These are phyloP conservation scores for Boletus rubroflammeus DNA, from an alignment of 768 basidiomycete genomes.

Conservation along the genomic window DNA sequence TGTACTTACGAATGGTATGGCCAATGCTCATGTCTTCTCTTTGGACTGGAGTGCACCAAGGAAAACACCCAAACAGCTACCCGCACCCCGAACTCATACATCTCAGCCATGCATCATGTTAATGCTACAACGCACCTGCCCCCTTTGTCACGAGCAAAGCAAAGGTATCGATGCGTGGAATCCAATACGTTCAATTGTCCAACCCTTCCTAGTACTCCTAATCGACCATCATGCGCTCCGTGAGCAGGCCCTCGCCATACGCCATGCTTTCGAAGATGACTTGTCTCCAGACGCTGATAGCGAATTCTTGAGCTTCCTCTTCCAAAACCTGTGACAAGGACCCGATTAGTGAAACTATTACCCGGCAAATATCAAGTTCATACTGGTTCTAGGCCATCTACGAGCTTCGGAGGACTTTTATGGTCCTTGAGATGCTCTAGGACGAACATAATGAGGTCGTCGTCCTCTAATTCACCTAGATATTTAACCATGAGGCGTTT, in stretches of 20 bases:
- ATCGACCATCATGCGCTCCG: slow-evolving; percentile 81
- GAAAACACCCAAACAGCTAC: slow-evolving; percentile 19
- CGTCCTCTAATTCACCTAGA: slow-evolving; percentile 89
- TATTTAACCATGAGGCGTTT: slow-evolving; percentile 82
- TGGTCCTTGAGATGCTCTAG: slow-evolving; percentile 91
- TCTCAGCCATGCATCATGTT: slow-evolving; percentile 38
- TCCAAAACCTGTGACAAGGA: slow-evolving; percentile 67
- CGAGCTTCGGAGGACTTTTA: slow-evolving; percentile 77
- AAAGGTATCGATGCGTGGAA: slow-evolving; percentile 24
- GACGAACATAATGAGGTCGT: slow-evolving; percentile 91
- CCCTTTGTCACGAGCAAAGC: slow-evolving; percentile 31
- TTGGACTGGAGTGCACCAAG: slow-evolving; percentile 13
- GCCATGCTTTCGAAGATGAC: slow-evolving; percentile 95
- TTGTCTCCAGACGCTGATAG: slow-evolving; percentile 83
- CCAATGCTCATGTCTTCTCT: slow-evolving; percentile 22
- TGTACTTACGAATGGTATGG: slow-evolving; percentile 51
- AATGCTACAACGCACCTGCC: slow-evolving; percentile 65
- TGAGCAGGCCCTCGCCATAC: slow-evolving; percentile 83
- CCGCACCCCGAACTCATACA: slow-evolving; percentile 33
- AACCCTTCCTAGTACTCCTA: slow-evolving; percentile 26
- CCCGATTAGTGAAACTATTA: slow-evolving; percentile 1
- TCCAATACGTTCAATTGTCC: slow-evolving; percentile 14
- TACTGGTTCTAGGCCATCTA: slow-evolving; percentile 90
- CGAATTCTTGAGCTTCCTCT: slow-evolving; percentile 82
- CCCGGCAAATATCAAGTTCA: slow-evolving; percentile 32